phyloP scores from a whole-genome alignment of 2,329 filamentous ascomycete species.

The Orbilia ellipsospora region DNA sequence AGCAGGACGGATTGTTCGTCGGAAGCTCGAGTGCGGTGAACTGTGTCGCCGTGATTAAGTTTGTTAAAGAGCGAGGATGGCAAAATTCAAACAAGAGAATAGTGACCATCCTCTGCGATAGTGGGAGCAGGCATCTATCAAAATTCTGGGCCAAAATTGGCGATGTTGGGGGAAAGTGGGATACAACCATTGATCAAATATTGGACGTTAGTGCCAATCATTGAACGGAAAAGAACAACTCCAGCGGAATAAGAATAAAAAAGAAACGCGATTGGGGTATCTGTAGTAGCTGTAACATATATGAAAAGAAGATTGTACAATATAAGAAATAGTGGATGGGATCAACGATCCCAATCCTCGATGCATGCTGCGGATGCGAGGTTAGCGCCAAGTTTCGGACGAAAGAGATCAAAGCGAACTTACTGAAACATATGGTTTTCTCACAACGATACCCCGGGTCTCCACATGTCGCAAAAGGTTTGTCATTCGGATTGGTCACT shows the following conservation, averaged over 20 bases:
- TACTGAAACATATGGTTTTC: conserved; percentile 54
- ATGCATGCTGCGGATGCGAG: conserved; percentile 27
- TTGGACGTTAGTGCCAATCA: conserved; percentile 56
- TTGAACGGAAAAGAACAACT: neutral
- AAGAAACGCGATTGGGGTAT: conserved; percentile 7
- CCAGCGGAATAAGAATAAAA: conserved; percentile 1
- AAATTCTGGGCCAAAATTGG: conserved; percentile 84
- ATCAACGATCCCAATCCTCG: conserved; percentile 17
- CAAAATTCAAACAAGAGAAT: conserved; percentile 72
- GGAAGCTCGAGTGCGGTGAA: conserved; percentile 98
- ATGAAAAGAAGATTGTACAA: conserved; percentile 17
- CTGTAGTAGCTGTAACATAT: conserved; percentile 31
- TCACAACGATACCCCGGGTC: conserved; percentile 44
- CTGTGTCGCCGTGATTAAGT: conserved; percentile 79
- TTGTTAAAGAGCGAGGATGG: conserved; percentile 72
- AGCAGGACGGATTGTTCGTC: conserved; percentile 92
- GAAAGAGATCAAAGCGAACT: conserved; percentile 12
- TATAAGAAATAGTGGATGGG: conserved; percentile 18
- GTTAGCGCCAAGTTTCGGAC: conserved; percentile 16
- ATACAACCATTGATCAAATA: conserved; percentile 70
- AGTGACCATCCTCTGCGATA: conserved; percentile 87
- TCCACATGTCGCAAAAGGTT: conserved; percentile 35
- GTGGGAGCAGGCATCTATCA: conserved; percentile 82
- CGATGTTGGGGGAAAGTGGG: conserved; percentile 69
- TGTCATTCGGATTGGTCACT: neutral